Evolutionary conservation across 2,329 filamentous ascomycete species (phyloP).

Genomic region (Pseudogymnoascus sp.): DNA sequence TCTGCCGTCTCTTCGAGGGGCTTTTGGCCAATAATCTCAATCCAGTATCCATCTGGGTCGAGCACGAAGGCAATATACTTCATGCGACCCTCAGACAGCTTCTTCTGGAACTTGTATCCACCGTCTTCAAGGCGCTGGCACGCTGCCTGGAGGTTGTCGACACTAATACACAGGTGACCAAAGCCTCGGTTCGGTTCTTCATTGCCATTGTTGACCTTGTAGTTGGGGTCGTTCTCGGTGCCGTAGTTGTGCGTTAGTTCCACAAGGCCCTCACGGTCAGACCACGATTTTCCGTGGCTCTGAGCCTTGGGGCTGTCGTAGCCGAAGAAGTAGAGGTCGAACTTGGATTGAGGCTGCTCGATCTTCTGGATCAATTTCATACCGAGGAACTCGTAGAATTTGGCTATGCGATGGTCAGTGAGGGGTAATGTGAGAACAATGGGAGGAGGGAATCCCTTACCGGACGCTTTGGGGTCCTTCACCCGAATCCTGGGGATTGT

Average conservation of each 20-base stretch:
- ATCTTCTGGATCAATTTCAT: slow-evolving; percentile 78
- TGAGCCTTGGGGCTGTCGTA: slow-evolving; percentile 72
- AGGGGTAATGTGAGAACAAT: neutral
- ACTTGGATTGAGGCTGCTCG: slow-evolving; percentile 78
- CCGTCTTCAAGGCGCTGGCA: slow-evolving; percentile 82
- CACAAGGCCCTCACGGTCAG: slow-evolving; percentile 82
- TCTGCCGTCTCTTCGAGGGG: slow-evolving; percentile 62
- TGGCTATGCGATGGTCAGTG: slow-evolving; percentile 44
- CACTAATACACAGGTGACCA: slow-evolving; percentile 70
- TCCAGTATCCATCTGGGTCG: slow-evolving; percentile 78
- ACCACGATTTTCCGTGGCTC: slow-evolving; percentile 64
- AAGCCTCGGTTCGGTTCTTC: slow-evolving; percentile 74
- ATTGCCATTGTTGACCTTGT: slow-evolving; percentile 82
- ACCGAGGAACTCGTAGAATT: slow-evolving; percentile 91
- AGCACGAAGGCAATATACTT: slow-evolving; percentile 79
- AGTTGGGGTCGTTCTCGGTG: slow-evolving; percentile 77
- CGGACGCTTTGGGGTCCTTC: slow-evolving; percentile 80
- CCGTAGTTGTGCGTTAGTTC: slow-evolving; percentile 84
- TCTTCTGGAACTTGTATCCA: slow-evolving; percentile 91
- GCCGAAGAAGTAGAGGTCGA: slow-evolving; percentile 91
- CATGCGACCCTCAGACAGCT: slow-evolving; percentile 79
- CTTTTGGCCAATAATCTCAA: slow-evolving; percentile 70
- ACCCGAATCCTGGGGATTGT: slow-evolving; percentile 66
- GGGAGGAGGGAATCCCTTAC: slow-evolving; percentile 36
- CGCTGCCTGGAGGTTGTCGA: slow-evolving; percentile 77